Evolutionary conservation across 176 grass and related monocot species (phyloP), one percentile per base, ranked within the genome.

Genomic region (Rhynchospora tenuis): DNA sequence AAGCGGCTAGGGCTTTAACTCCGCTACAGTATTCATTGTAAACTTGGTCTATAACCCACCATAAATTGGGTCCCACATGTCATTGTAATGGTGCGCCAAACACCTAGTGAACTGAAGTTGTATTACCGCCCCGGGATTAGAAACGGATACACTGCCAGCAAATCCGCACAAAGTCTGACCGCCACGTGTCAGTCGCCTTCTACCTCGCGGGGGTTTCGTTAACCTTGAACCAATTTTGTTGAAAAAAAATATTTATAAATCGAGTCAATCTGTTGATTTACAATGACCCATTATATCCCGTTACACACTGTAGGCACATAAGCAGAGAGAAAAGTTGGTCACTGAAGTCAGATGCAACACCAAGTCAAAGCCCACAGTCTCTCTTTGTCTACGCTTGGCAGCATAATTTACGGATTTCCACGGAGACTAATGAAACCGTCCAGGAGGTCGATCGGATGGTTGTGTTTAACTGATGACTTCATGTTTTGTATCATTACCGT

Each of bases 331-430:
- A 47, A 38, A 28, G 12, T 28, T 3, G 14, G 17, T 8, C 33
- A 64, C 58, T 46, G 3, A 22, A 64, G 45, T 68, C 80, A 82
- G 80, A 68, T 1, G 19, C 45, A 38, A 38, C 33, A 50, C 10
- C 7, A 82, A 82, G 80, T 82, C 80, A 82, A 82, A 82, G 43
- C 61, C 61, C 16, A 23, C 31, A 22, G 19, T 63, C 59, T 47
- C 33, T 43, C 57, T 81, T 81, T 82, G 80, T 68, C 14, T 82
- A 54, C 80, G 60, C 61, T 66, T 68, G 23, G 4, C 59, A 67
- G 20, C 80, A 29, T 47, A 82, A 82, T 82, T 82, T 82, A 82
- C 80, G 80, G 80, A 67, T 52, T 82, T 82, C 61, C 16, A 82
- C 80, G 80, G 45, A 67, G 38, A 82, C 61, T 62, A 23, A 43